phyloP scores from a whole-genome alignment of 805 yeast species.

The Dipodascus geniculatus region DNA sequence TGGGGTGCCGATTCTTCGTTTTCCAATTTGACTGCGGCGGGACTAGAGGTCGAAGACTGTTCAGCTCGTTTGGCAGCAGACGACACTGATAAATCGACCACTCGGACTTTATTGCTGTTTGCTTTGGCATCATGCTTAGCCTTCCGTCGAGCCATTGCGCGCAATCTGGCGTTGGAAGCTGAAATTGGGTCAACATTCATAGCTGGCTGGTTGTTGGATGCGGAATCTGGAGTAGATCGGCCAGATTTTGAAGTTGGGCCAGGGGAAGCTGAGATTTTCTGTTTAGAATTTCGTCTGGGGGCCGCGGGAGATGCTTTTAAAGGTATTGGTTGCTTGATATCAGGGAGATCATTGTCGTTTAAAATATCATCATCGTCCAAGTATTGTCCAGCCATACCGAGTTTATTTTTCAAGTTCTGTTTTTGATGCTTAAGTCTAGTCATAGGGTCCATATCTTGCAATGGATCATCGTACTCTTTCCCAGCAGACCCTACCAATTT shows the following conservation, averaged over 20 bases:
- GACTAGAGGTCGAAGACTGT: constrained; percentile 18
- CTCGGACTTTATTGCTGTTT: constrained; percentile 26
- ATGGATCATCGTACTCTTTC: constrained; percentile 30
- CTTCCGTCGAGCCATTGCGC: constrained; percentile 89
- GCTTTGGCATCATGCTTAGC: constrained; percentile 43
- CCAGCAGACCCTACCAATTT: constrained; percentile 57
- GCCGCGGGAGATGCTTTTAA: constrained; percentile 6
- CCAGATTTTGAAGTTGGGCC: constrained; percentile 8
- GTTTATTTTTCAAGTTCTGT: constrained; percentile 29
- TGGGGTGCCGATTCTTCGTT: constrained; percentile 14
- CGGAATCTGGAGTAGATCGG: constrained; percentile 12
- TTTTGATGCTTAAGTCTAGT: constrained; percentile 42
- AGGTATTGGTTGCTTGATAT: constrained; percentile 15
- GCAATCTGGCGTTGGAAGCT: constrained; percentile 44
- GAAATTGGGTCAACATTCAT: constrained; percentile 1
- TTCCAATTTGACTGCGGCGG: constrained; percentile 26
- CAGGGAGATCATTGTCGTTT: constrained; percentile 22
- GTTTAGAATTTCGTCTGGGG: constrained; percentile 9
- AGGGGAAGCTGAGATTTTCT: constrained; percentile 9
- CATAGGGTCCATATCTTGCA: constrained; percentile 30
- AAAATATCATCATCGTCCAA: constrained; percentile 25
- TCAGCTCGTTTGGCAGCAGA: constrained; percentile 20
- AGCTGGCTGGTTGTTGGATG: constrained; percentile 19
- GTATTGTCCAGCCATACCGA: constrained; percentile 34
- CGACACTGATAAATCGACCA: constrained; percentile 22